Evolutionary conservation across 2,329 filamentous ascomycete genomes (phyloP), one percentile per base, ranked within the genome.

Genomic region (Thelonectria rubi): DNA sequence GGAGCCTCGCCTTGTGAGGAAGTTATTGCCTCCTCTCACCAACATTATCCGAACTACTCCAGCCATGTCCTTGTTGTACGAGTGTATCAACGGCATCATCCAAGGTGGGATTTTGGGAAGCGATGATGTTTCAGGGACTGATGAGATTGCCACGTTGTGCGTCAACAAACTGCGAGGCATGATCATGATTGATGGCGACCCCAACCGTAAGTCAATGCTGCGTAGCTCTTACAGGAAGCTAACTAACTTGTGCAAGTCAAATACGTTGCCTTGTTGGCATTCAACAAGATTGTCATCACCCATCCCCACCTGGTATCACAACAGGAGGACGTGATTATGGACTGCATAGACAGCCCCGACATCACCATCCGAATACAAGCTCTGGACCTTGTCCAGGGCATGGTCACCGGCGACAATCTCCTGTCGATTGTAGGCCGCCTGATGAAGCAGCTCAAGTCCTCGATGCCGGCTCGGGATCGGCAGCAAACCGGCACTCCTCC

Each of bases 11-110:
- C 82, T 99, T 9, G 91, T 97, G 52, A 92, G 91, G 74, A 99
- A 99, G 76, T 81, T 99, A 15, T 80, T 98, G 30, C 93, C 94
- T 8, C 95, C 95, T 15, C 81, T 99, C 63, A 97, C 93, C 1
- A 93, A 92, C 68, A 90, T 99, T 49, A 98, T 99, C 66, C 90
- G 92, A 69, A 97, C 94, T 1, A 99, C 95, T 0, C 91, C 92
- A 5, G 95, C 95, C 26, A 98, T 98, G 95, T 98, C 95, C n/a
- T 79, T 99, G 26, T 80, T 98, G 6, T 99, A 99, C 71, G 95
- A 99, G 78, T 99, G 95, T 74, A 97, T 99, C 78, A 97, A 97
- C 75, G 95, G 95, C 21, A 97, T 99, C 65, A 97, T 99, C 61
- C 94, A 97, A 75, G 95, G 95, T 26, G 95, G 95, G 0, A 97